phyloP scores from a whole-genome alignment of 768 basidiomycete genomes.

The Hypholoma sublateritium region DNA sequence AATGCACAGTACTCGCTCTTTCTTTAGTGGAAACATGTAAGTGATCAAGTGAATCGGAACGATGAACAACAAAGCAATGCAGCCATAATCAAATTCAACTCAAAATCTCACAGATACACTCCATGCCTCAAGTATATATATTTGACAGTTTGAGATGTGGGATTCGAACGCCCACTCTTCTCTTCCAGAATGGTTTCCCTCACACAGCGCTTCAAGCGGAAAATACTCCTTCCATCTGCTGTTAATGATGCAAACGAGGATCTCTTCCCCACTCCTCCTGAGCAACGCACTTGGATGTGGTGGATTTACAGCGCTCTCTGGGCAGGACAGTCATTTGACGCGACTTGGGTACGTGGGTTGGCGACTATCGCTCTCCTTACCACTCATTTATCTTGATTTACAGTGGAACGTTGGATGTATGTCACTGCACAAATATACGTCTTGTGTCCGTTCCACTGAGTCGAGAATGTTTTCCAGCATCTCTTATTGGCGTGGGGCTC shows the following conservation, averaged over 20 bases:
- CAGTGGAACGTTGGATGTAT: slow-evolving; percentile 17
- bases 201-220: slow-evolving; percentile 4
- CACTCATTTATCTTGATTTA: background rate
- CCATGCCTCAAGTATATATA: too few relatives aligned
- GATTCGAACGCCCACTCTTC: background rate
- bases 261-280: slow-evolving; percentile 12
- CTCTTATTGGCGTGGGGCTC: slow-evolving; percentile 14
- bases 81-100: too few relatives aligned
- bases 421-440: background rate
- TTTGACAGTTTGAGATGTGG: too few relatives aligned
- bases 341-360: slow-evolving; percentile 8
- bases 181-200: background rate
- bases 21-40: too few relatives aligned
- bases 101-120: too few relatives aligned
- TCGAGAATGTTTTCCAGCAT: background rate
- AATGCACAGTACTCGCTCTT: too few relatives aligned
- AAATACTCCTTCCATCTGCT: slow-evolving; percentile 7
- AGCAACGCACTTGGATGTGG: slow-evolving; percentile 14
- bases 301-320: slow-evolving; percentile 16
- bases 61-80: too few relatives aligned
- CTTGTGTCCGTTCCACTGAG: background rate
- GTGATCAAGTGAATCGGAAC: too few relatives aligned
- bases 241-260: slow-evolving; percentile 12
- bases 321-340: slow-evolving; percentile 15
- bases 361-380: background rate